phyloP scores from a whole-genome alignment of 208 protist genomes.

The Leishmania braziliensis region DNA sequence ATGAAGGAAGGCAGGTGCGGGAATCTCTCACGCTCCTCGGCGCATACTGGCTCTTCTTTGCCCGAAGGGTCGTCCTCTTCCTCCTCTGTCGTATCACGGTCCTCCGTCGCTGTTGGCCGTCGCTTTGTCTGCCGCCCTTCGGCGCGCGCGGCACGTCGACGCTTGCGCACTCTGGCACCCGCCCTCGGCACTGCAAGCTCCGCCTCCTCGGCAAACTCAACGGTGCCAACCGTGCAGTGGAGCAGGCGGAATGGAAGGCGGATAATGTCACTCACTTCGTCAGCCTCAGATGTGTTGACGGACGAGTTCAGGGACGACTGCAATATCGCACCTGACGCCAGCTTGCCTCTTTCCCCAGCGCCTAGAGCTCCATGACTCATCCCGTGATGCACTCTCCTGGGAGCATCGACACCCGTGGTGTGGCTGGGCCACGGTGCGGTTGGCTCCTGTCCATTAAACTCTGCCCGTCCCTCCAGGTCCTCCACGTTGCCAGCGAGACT shows the following conservation, averaged over 20 bases:
- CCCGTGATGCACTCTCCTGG: not conserved
- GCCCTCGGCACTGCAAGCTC: not conserved
- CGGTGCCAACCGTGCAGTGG: constrained; percentile 22
- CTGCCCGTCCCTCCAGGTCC: not conserved
- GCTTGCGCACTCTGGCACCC: not conserved
- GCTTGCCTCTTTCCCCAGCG: not conserved
- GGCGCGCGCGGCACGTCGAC: not conserved
- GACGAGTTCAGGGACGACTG: not conserved
- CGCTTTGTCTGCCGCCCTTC: not conserved
- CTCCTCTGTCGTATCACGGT: not conserved
- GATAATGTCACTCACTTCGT: not conserved
- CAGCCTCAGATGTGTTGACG: not conserved
- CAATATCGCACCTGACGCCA: not conserved
- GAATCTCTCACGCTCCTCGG: not conserved
- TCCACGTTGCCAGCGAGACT: no score
- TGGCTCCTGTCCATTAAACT: not conserved
- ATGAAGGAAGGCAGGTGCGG: constrained; percentile 2
- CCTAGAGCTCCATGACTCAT: not conserved
- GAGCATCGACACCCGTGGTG: not conserved
- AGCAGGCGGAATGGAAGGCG: constrained; percentile 20
- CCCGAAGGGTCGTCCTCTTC: not conserved
- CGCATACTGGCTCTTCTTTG: constrained; percentile 8
- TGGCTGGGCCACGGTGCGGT: not conserved
- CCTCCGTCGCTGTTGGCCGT: not conserved
- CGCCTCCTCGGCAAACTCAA: constrained; percentile 21